Percentiles rank a stretch among this genome's conserved stretches.
Evolutionary conservation across 208 protist genomes (phyloP).

Genomic region (Crithidia mellificae): DNA sequence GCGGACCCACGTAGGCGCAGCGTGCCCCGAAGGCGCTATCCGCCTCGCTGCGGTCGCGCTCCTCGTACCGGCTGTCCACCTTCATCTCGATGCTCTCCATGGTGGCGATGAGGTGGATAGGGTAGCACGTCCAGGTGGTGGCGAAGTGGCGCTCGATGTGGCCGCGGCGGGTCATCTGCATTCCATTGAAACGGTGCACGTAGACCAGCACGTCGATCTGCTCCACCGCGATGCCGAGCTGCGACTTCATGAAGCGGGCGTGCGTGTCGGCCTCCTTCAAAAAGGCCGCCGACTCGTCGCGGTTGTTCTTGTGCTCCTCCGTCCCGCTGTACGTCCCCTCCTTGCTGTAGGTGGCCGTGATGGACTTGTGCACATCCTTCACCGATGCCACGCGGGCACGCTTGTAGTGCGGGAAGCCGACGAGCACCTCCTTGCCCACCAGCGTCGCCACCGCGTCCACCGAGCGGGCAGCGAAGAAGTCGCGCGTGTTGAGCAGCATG

Average conservation of each 20-base stretch:
- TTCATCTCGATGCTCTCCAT: conserved; percentile 66
- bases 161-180: conserved; percentile 61
- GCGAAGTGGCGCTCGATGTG: conserved; percentile 70
- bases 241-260: conserved; percentile 71
- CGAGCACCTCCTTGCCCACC: conserved; percentile 79
- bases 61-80: conserved; percentile 74
- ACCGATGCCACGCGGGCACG: conserved; percentile 76
- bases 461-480: conserved; percentile 34
- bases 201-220: conserved; percentile 71
- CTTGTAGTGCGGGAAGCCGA: conserved; percentile 90
- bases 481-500: conserved; percentile 61
- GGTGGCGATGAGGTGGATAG: conserved; percentile 55
- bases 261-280: conserved; percentile 72
- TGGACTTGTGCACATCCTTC: conserved; percentile 47
- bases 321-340: conserved; percentile 64
- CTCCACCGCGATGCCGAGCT: conserved; percentile 73
- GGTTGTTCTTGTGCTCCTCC: conserved; percentile 58
- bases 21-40: conserved; percentile 55
- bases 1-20: conserved; percentile 75
- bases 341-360: conserved; percentile 54
- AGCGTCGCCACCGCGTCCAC: conserved; percentile 47
- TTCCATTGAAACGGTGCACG: conserved; percentile 83
- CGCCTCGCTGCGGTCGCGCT: conserved; percentile 61
- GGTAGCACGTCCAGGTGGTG: conserved; percentile 79
- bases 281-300: conserved; percentile 69